These are phyloP conservation scores for Blastocystis hominis DNA, from an alignment of 352 stramenopile genomes.

Conservation along the genomic window DNA sequence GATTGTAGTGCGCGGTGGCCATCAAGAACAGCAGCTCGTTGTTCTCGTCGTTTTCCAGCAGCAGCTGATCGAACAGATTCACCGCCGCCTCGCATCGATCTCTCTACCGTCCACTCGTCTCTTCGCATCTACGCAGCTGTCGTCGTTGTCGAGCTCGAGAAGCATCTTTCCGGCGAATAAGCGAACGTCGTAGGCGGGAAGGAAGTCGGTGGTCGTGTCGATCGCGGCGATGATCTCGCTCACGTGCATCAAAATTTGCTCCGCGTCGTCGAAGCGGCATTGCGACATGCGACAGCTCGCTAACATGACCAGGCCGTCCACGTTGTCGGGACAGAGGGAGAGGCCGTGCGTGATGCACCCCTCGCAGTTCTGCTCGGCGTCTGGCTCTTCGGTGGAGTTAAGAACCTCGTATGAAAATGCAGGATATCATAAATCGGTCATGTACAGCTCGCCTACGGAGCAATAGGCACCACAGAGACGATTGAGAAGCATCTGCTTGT, in stretches of 20 bases:
- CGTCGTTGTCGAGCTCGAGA: constrained; percentile 30
- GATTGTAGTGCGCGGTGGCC: constrained; percentile 28
- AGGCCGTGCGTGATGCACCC: constrained; percentile 1
- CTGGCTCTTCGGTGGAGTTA: background rate
- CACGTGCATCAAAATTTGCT: constrained; percentile 3
- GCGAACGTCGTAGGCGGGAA: constrained; percentile 27
- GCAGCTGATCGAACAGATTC: constrained; percentile 32
- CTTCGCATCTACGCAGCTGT: background rate
- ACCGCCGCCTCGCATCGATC: constrained; percentile 22
- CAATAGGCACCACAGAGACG: constrained; percentile 40
- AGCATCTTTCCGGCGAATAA: constrained; percentile 39
- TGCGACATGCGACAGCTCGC: constrained; percentile 48
- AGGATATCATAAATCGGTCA: constrained; percentile 52
- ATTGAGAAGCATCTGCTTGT: constrained; percentile 36
- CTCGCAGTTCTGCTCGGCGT: constrained; percentile 28
- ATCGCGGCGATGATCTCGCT: constrained; percentile 21
- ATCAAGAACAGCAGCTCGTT: constrained; percentile 36
- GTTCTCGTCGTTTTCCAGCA: constrained; percentile 36
- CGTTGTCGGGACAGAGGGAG: background rate
- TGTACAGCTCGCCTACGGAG: constrained; percentile 41
- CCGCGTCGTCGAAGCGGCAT: constrained; percentile 35
- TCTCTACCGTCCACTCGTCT: background rate
- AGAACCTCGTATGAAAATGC: background rate
- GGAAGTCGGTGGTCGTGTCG: constrained; percentile 4
- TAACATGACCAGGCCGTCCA: constrained; percentile 36